A percentile compares a stretch with the other conserved stretches of the same genome.
Evolutionary conservation across 73 alveolate species (phyloP).

Genomic region (Paramecium bursaria): DNA sequence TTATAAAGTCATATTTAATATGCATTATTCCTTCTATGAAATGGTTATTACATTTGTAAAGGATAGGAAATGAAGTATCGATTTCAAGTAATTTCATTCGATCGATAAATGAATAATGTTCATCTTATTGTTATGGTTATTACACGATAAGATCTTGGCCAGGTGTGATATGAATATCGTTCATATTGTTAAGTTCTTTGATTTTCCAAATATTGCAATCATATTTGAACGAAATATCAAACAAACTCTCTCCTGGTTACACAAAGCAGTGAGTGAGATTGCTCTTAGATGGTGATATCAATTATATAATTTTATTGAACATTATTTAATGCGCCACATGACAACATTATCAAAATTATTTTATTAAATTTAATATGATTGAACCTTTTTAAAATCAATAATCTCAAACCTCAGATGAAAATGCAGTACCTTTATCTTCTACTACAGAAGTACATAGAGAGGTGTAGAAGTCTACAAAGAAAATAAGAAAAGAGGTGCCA

Average conservation of each 20-base stretch:
- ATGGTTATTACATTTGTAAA: neutral
- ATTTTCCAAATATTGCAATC: conserved; percentile 54
- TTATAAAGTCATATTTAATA: conserved; percentile 30
- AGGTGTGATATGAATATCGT: conserved; percentile 7
- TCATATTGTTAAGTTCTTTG: conserved; percentile 13
- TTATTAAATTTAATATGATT: too few relatives aligned
- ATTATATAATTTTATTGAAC: too few relatives aligned
- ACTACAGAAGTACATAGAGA: too few relatives aligned
- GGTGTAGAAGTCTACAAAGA: too few relatives aligned
- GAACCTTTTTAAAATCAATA: too few relatives aligned
- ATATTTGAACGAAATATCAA: neutral
- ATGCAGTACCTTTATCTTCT: too few relatives aligned
- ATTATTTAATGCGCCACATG: too few relatives aligned
- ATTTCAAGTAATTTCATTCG: neutral
- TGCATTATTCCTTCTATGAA: conserved; percentile 1
- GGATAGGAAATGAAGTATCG: conserved; percentile 9
- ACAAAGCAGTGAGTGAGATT: too few relatives aligned
- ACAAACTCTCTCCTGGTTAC: conserved; percentile 10
- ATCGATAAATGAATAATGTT: neutral
- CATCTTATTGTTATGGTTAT: conserved; percentile 1
- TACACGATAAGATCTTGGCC: neutral
- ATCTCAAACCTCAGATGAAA: too few relatives aligned
- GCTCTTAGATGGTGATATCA: too few relatives aligned
- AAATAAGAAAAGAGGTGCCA: too few relatives aligned
- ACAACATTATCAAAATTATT: too few relatives aligned